Evolutionary conservation across 1,284 basidiomycete species (phyloP).

Genomic region (Tetrapyrgos nigripes): DNA sequence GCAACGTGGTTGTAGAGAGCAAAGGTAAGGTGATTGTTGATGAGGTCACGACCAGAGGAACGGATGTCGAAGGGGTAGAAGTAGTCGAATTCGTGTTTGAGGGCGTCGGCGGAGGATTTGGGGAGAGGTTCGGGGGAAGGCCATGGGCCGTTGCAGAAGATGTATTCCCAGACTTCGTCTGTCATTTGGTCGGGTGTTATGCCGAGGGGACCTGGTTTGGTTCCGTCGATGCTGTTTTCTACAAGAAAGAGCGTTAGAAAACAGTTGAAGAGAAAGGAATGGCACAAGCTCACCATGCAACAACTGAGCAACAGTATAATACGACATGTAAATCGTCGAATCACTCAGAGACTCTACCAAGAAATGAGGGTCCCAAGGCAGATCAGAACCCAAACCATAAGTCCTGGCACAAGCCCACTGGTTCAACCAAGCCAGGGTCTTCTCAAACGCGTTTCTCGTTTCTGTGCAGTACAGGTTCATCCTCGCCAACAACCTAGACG

Average conservation of each 20-base stretch:
- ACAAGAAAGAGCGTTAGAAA: neutral
- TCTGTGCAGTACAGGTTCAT: conserved; percentile 94
- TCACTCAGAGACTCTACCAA: conserved; percentile 97
- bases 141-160: conserved; percentile 83
- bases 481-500: conserved; percentile 70
- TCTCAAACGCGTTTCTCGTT: conserved; percentile 93
- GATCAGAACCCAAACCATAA: conserved; percentile 94
- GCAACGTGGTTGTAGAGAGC: conserved; percentile 95
- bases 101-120: conserved; percentile 79
- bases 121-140: conserved; percentile 73
- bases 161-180: conserved; percentile 97
- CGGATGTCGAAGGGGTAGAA: conserved; percentile 99
- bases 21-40: conserved; percentile 97
- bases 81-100: conserved; percentile 95
- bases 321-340: conserved; percentile 99
- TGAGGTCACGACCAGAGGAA: conserved; percentile 98
- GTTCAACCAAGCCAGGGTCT: conserved; percentile 94
- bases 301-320: conserved; percentile 94
- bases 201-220: conserved; percentile 81
- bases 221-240: conserved; percentile 82
- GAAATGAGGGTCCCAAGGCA: conserved; percentile 98
- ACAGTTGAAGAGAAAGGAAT: neutral
- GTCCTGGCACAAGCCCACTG: conserved; percentile 99
- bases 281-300: conserved; percentile 72
- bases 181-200: conserved; percentile 94